Percentiles rank a stretch among this genome's conserved stretches.
Evolutionary conservation across 805 yeast genomes (phyloP).

Genomic region (Wickerhamomyces ciferrii): DNA sequence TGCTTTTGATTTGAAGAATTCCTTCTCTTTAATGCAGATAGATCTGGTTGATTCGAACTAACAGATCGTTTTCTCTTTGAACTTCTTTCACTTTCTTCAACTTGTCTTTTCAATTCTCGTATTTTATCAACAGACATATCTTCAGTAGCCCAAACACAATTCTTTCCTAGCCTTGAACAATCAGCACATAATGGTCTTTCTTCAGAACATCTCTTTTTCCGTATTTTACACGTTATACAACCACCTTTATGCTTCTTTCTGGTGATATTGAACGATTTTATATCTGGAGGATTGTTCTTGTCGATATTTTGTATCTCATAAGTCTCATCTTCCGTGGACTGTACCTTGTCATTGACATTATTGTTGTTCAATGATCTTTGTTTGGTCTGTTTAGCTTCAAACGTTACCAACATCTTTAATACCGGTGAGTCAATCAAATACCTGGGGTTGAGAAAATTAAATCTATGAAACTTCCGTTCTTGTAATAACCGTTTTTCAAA

Average conservation of each 20-base stretch:
- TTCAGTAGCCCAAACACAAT: slow-evolving; percentile 67
- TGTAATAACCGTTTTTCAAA: too few relatives aligned
- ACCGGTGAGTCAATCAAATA: not conserved
- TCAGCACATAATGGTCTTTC: slow-evolving; percentile 63
- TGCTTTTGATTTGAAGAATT: not conserved
- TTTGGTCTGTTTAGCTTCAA: slow-evolving; percentile 17
- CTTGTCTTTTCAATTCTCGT: slow-evolving; percentile 20
- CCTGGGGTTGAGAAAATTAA: not conserved
- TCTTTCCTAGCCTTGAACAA: slow-evolving; percentile 56
- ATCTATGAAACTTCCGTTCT: too few relatives aligned
- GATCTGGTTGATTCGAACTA: not conserved
- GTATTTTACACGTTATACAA: slow-evolving; percentile 61
- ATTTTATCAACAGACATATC: slow-evolving; percentile 25
- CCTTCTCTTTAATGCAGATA: not conserved
- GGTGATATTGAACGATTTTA: slow-evolving; percentile 18
- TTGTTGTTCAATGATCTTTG: not conserved
- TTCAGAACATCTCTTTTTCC: slow-evolving; percentile 77
- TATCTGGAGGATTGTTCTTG: slow-evolving; percentile 11
- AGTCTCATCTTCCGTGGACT: slow-evolving; percentile 4
- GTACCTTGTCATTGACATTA: not conserved
- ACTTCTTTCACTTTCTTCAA: slow-evolving; percentile 18
- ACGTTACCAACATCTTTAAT: slow-evolving; percentile 17
- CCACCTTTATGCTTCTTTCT: slow-evolving; percentile 48
- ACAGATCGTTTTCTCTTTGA: slow-evolving; percentile 4
- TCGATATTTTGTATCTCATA: slow-evolving; percentile 15